Conservation (phyloP, 202 grass and related monocot genomes). For the Elaeis oleifera region DNA sequence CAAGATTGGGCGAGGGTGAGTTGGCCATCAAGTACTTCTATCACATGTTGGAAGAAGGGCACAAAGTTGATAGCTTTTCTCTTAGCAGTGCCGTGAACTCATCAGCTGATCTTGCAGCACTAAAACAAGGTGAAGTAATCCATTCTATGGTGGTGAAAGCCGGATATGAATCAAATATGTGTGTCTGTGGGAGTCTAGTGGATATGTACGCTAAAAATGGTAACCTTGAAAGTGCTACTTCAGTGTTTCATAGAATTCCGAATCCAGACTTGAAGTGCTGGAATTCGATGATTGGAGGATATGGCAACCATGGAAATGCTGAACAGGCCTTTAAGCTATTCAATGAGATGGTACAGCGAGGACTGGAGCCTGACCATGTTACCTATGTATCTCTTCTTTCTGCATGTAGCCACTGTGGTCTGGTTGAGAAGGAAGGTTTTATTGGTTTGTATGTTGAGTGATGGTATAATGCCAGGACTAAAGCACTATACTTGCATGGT, state of each 20-base stretch:
- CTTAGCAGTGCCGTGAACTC: conserved; percentile 76
- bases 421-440: conserved; percentile 72
- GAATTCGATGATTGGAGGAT: conserved; percentile 86
- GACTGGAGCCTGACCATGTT: conserved; percentile 61
- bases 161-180: conserved; percentile 57
- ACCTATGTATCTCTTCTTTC: conserved; percentile 87
- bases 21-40: conserved; percentile 60
- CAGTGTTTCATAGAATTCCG: conserved; percentile 38
- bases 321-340: conserved; percentile 70
- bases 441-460: conserved; percentile 78
- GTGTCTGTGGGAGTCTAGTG: conserved; percentile 66
- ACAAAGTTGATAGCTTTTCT: conserved; percentile 79
- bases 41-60: conserved; percentile 48
- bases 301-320: conserved; percentile 56
- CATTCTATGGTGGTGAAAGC: conserved; percentile 63
- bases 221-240: conserved; percentile 34
- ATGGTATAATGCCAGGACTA: conserved; percentile 56
- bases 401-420: conserved; percentile 54
- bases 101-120: conserved; percentile 46
- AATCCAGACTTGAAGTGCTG: conserved; percentile 79
- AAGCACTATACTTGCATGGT: conserved; percentile 92
- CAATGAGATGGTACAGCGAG: conserved; percentile 51
- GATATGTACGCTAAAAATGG: conserved; percentile 90
- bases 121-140: conserved; percentile 70
- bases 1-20: conserved; percentile 56